phyloP scores from a whole-genome alignment of 2,329 filamentous ascomycete genomes.

The Exophiala aquamarina region DNA sequence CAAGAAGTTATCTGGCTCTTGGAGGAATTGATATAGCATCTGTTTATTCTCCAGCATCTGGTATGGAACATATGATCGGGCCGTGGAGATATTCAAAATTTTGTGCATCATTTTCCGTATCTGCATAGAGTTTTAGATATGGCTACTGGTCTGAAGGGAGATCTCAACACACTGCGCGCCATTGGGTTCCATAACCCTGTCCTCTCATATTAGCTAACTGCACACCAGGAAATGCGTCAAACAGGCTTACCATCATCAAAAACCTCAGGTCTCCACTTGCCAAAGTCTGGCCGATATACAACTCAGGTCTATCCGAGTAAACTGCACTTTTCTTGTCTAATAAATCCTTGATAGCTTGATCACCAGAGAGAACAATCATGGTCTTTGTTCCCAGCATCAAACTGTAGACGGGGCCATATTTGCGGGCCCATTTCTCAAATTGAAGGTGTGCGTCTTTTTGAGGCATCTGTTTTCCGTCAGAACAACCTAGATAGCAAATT shows the following conservation, averaged over 20 bases:
- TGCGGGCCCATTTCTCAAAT: constrained; percentile 53
- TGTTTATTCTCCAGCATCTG: constrained; percentile 23
- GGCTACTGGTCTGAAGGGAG: neutral
- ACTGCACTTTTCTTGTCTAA: constrained; percentile 49
- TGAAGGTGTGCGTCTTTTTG: constrained; percentile 43
- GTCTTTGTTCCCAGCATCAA: constrained; percentile 51
- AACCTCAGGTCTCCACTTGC: constrained; percentile 23
- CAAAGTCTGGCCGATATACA: constrained; percentile 43
- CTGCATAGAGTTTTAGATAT: constrained; percentile 19
- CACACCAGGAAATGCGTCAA: too few relatives aligned
- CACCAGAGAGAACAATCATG: constrained; percentile 49
- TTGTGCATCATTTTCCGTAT: constrained; percentile 26
- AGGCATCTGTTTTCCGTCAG: constrained; percentile 38
- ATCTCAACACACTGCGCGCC: neutral
- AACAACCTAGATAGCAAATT: too few relatives aligned
- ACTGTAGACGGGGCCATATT: constrained; percentile 53
- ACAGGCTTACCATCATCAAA: constrained; percentile 20
- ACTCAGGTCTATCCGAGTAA: constrained; percentile 50
- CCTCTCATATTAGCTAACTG: neutral
- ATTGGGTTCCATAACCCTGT: neutral
- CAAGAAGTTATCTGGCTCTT: constrained; percentile 10
- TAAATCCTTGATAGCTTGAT: constrained; percentile 50
- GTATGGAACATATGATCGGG: constrained; percentile 21
- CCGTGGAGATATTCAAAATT: constrained; percentile 24
- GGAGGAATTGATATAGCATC: constrained; percentile 15